phyloP scores from a whole-genome alignment of 305 asterid species.

The Solanum aculeatissimum region DNA sequence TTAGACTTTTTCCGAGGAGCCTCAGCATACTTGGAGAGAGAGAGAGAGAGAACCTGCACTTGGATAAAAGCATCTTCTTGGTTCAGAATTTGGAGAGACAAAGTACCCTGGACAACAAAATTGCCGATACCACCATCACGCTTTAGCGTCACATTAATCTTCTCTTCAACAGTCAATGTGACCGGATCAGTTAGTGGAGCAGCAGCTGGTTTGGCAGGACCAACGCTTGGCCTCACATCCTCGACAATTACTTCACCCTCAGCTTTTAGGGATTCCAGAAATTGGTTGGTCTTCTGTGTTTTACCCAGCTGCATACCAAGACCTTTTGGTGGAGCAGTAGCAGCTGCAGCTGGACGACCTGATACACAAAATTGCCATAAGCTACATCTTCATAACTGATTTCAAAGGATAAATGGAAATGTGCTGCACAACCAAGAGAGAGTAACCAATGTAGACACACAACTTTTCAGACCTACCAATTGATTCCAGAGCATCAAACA shows the following conservation, averaged over 20 bases:
- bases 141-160: constrained; percentile 59
- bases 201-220: constrained; percentile 65
- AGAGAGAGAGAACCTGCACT: constrained; percentile 55
- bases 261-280: constrained; percentile 86
- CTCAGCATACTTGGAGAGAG: background rate
- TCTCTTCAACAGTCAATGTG: constrained; percentile 79
- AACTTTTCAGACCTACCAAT: background rate
- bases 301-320: constrained; percentile 94
- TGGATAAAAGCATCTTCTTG: constrained; percentile 82
- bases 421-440: background rate
- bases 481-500: background rate
- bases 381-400: background rate
- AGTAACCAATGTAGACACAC: background rate
- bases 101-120: constrained; percentile 78
- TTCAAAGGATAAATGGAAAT: background rate
- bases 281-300: constrained; percentile 74
- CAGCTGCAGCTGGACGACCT: constrained; percentile 77
- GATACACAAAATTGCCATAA: constrained; percentile 11
- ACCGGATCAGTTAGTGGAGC: constrained; percentile 80
- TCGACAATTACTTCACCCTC: constrained; percentile 90
- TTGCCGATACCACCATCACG: constrained; percentile 78
- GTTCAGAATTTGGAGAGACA: constrained; percentile 72
- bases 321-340: constrained; percentile 87
- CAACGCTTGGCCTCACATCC: constrained; percentile 71
- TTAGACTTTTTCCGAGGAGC: background rate